Evolutionary conservation across 2,329 filamentous ascomycete genomes (phyloP).

Genomic region (Alternaria ventricosa): DNA sequence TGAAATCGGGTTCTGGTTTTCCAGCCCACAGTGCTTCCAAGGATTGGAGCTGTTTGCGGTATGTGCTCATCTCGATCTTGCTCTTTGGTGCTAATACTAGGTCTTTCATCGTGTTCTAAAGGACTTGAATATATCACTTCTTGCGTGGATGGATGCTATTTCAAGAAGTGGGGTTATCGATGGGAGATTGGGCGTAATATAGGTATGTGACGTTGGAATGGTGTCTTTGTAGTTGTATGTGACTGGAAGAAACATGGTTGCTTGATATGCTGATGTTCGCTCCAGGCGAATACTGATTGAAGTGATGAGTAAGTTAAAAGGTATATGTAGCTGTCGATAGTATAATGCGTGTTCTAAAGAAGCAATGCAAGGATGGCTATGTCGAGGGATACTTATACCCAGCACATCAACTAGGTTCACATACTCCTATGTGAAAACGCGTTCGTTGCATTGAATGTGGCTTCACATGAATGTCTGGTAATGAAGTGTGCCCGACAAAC

Average conservation of each 20-base stretch:
- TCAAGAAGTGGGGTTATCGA: background rate
- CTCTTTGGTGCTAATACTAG: background rate
- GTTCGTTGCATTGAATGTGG: background rate
- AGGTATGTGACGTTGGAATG: background rate
- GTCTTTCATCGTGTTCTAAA: background rate
- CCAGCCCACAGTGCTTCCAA: background rate
- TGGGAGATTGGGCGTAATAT: background rate
- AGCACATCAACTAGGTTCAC: background rate
- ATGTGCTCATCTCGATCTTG: background rate
- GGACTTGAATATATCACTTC: background rate
- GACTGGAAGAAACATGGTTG: background rate
- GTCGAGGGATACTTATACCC: background rate
- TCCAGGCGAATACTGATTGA: background rate
- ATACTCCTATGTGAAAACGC: background rate
- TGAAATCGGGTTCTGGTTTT: background rate
- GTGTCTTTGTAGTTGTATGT: background rate
- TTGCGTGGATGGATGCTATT: background rate
- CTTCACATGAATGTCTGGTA: background rate
- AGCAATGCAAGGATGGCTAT: background rate
- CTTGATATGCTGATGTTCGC: background rate
- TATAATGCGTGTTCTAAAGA: background rate
- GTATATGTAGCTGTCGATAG: background rate
- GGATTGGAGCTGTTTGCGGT: background rate
- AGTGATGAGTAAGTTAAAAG: background rate
- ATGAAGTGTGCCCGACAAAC: background rate